Evolutionary conservation across 768 basidiomycete genomes (phyloP).

Genomic region (Tulasnella sp.): DNA sequence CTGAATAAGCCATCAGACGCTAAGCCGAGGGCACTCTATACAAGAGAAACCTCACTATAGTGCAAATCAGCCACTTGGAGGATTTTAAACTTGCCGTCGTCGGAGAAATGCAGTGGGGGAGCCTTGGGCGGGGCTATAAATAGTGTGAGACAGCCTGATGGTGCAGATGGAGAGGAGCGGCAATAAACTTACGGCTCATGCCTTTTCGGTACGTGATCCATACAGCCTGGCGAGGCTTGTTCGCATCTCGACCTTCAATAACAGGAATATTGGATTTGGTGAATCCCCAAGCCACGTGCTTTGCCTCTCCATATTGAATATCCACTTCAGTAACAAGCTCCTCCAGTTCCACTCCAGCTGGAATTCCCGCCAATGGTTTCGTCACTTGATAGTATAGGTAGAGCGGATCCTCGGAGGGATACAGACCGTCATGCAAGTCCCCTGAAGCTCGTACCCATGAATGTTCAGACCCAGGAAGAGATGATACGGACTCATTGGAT

Average conservation of each 20-base stretch:
- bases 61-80: conserved; percentile 92
- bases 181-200: conserved; percentile 55
- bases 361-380: conserved; percentile 61
- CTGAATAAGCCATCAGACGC: neutral
- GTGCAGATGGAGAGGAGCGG: neutral
- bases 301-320: conserved; percentile 77
- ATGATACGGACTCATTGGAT: conserved; percentile 46
- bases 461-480: conserved; percentile 39
- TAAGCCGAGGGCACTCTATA: conserved; percentile 42
- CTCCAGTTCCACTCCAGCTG: conserved; percentile 41
- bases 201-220: conserved; percentile 68
- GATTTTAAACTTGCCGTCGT: conserved; percentile 80
- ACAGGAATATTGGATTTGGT: conserved; percentile 62
- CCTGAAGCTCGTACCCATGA: conserved; percentile 61
- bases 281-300: conserved; percentile 77
- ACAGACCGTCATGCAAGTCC: conserved; percentile 63
- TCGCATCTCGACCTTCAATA: conserved; percentile 42
- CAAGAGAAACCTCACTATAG: conserved; percentile 37
- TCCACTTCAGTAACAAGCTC: conserved; percentile 88
- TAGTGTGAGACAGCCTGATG: neutral
- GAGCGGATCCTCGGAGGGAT: conserved; percentile 46
- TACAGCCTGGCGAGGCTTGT: conserved; percentile 44
- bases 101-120: conserved; percentile 76
- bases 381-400: conserved; percentile 76
- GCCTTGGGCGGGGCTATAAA: conserved; percentile 62